Conservation (phyloP, 2,329 filamentous ascomycete species). For the Colletotrichum plurivorum region DNA sequence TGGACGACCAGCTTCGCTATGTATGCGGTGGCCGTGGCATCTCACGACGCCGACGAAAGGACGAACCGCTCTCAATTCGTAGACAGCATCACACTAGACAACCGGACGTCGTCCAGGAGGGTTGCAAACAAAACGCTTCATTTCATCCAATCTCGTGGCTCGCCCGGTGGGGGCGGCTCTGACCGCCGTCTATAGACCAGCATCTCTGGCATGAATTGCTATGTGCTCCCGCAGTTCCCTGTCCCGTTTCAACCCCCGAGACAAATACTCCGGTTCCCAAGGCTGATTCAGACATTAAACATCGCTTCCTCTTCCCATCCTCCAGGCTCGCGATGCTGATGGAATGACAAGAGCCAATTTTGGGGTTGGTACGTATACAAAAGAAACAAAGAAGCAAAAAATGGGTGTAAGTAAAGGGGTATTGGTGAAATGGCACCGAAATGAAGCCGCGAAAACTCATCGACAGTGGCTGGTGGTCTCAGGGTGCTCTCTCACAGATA, state of each 20-base stretch:
- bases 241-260: not conserved
- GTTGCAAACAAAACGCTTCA: conserved; percentile 13
- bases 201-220: not conserved
- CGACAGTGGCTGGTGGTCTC: no score
- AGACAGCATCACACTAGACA: not conserved
- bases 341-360: not conserved
- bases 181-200: conserved; percentile 6
- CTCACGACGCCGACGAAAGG: no score
- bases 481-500: not conserved
- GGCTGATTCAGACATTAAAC: conserved; percentile 23
- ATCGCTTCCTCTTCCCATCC: conserved; percentile 9
- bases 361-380: conserved; percentile 9
- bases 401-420: conserved; percentile 16
- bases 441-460: not conserved
- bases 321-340: conserved; percentile 5
- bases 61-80: not conserved
- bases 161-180: conserved; percentile 3
- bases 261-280: conserved; percentile 4
- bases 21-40: no score
- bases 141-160: conserved; percentile 24
- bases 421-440: conserved; percentile 25
- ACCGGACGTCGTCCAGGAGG: no score
- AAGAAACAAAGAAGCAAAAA: conserved; percentile 12
- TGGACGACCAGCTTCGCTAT: no score
- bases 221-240: not conserved